A percentile compares a stretch with the other conserved stretches of the same genome.
phyloP scores from a whole-genome alignment of 2,329 filamentous ascomycete genomes.

The Claviceps africana region DNA sequence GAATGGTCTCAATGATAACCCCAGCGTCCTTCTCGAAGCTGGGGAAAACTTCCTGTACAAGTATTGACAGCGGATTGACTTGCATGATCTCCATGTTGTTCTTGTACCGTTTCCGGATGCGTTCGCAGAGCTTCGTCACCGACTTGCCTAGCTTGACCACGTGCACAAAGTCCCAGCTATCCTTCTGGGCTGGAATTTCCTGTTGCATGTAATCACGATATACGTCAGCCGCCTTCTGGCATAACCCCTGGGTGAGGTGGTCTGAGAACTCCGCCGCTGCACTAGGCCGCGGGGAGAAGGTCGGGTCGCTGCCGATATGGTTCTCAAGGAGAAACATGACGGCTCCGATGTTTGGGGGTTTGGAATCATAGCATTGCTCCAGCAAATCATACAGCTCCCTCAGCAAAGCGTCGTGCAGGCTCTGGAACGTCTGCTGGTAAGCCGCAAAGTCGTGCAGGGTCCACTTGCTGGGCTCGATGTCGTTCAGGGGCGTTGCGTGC shows the following conservation, averaged over 20 bases:
- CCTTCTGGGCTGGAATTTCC: slow-evolving; percentile 64
- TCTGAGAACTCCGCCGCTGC: slow-evolving; percentile 59
- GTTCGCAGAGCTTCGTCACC: slow-evolving; percentile 72
- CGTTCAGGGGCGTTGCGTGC: slow-evolving; percentile 35
- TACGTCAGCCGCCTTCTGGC: slow-evolving; percentile 59
- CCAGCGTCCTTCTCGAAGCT: slow-evolving; percentile 81
- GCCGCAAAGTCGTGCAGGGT: slow-evolving; percentile 52
- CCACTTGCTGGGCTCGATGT: slow-evolving; percentile 49
- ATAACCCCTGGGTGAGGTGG: slow-evolving; percentile 58
- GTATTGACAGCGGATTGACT: slow-evolving; percentile 46
- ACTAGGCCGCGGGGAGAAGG: slow-evolving; percentile 56
- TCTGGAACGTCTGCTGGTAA: slow-evolving; percentile 62
- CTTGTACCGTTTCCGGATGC: slow-evolving; percentile 82
- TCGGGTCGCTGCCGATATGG: slow-evolving; percentile 66
- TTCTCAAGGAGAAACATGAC: slow-evolving; percentile 69
- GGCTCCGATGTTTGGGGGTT: slow-evolving; percentile 65
- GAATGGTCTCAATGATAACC: slow-evolving; percentile 69
- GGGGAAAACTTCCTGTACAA: slow-evolving; percentile 74
- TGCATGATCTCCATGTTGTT: slow-evolving; percentile 83
- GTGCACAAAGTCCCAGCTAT: slow-evolving; percentile 82
- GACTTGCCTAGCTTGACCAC: slow-evolving; percentile 79
- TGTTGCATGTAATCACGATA: slow-evolving; percentile 69
- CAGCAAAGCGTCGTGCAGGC: slow-evolving; percentile 67
- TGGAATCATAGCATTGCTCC: slow-evolving; percentile 78
- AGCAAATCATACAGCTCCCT: slow-evolving; percentile 81